Evolutionary conservation across 2,329 filamentous ascomycete species (phyloP), one percentile per base, ranked within the genome.

Genomic region (Chaetothyriales sp.): DNA sequence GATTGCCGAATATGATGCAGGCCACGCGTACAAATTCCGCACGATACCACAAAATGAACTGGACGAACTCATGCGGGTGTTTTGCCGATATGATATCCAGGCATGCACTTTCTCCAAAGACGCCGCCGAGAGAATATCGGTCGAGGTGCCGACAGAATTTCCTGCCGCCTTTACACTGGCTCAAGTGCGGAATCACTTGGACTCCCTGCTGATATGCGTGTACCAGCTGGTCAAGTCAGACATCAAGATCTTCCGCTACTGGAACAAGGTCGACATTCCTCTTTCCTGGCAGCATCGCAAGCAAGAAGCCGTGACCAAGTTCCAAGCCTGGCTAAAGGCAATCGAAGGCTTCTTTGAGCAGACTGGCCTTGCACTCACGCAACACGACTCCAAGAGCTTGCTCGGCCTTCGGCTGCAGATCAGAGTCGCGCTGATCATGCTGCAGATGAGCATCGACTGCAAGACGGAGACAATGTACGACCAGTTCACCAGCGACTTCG

Each of bases 61-160:
- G 5, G 60, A 62, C 47, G 52, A 56, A n/a, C 49, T 61, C 8
- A 43, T 62, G 4, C 53, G 60, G 20, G 60, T 62, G 15, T 62
- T 62, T 51, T 58, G 59, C 20, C 58, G 60, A 45, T 61, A 62
- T 47, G 60, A 62, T 46, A 59, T 62, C 44, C 60, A 62, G 50
- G 60, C 60, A 13, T 62, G 60, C 46, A 62, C 60, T 2, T 62
- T 62, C 44, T 58, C 57, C 43, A 62, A 62, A 51, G 52, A 55
- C 13, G 43, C 44, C 15, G 56, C 59, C 9, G 58, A 60, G 46
- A 54, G 52, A 29, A 43, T 62, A 29, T 40, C 46, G 44, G 20
- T 53, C 54, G 44, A 50, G 47, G 25, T 43, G 20, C 59, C 60
- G 13, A 48, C 49, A 18, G 51, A 56, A 13, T 52, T 56, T 10